Percentiles rank a stretch among this genome's conserved stretches.
phyloP scores from a whole-genome alignment of 257 asterid genomes.

The Phtheirospermum japonicum region DNA sequence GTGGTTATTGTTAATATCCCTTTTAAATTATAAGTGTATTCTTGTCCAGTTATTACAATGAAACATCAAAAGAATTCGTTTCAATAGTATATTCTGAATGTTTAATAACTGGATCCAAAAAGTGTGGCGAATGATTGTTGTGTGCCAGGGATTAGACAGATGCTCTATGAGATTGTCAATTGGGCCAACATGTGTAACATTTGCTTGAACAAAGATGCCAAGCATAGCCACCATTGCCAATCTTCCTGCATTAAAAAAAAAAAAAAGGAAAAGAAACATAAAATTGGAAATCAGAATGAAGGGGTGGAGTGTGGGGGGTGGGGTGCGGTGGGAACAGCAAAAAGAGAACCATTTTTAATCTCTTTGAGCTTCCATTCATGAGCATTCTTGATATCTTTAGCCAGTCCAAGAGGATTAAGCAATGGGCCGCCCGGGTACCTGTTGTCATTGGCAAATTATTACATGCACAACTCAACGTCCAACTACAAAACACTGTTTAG shows the following conservation, averaged over 20 bases:
- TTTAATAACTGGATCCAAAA: background rate
- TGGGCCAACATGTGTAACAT: conserved; percentile 84
- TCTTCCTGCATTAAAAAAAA: conserved; percentile 45
- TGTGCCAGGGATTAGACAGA: conserved; percentile 81
- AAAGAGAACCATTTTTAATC: conserved; percentile 73
- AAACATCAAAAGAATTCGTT: too few relatives aligned
- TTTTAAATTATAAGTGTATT: too few relatives aligned
- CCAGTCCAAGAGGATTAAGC: conserved; percentile 84
- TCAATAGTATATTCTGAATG: too few relatives aligned
- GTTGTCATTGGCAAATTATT: too few relatives aligned
- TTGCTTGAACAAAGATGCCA: conserved; percentile 82
- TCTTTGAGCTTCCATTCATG: conserved; percentile 85
- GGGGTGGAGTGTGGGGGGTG: too few relatives aligned
- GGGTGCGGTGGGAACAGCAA: background rate
- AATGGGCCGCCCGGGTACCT: conserved; percentile 96
- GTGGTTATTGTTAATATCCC: too few relatives aligned
- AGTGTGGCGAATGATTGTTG: conserved; percentile 66
- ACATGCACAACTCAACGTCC: too few relatives aligned
- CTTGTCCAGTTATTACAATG: too few relatives aligned
- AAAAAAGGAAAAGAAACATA: too few relatives aligned
- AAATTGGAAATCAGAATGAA: background rate
- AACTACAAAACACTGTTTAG: too few relatives aligned
- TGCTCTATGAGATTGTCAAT: conserved; percentile 72
- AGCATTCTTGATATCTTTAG: conserved; percentile 79
- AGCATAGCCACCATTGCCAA: conserved; percentile 90